Evolutionary conservation across 495 filamentous ascomycete genomes (phyloP).

Genomic region (Hypoxylon fuscum): DNA sequence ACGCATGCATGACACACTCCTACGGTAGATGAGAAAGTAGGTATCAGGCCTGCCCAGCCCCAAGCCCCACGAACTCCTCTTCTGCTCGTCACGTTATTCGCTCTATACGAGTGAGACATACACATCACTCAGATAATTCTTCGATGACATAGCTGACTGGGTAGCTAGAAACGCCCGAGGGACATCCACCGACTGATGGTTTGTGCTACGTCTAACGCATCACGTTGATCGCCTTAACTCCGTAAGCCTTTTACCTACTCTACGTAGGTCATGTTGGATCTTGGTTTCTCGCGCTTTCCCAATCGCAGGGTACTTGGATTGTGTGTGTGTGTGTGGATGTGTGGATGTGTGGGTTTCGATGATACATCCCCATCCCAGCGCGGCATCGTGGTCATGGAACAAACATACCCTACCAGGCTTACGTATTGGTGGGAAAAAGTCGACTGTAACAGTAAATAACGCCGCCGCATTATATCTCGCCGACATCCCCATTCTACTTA

Average conservation of each 20-base stretch:
- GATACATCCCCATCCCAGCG: conserved; percentile 5
- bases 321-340: conserved; percentile 4
- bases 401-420: conserved; percentile 12
- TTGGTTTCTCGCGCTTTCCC: conserved; percentile 36
- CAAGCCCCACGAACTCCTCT: too few species aligned
- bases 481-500: conserved; percentile 1
- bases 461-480: conserved; percentile 22
- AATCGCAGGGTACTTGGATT: conserved; percentile 18
- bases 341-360: conserved; percentile 13
- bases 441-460: not conserved
- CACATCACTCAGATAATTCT: too few species aligned
- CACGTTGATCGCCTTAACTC: conserved; percentile 32
- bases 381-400: not conserved
- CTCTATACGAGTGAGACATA: too few species aligned
- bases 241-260: conserved; percentile 1
- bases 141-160: too few species aligned
- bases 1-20: not conserved
- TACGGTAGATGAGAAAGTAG: conserved; percentile 1
- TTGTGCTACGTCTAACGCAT: too few species aligned
- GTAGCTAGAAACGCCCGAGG: too few species aligned
- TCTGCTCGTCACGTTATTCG: not conserved
- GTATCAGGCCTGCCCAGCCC: not conserved
- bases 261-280: conserved; percentile 29
- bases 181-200: too few species aligned
- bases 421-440: conserved; percentile 19